Evolutionary conservation across 306 rosid species (phyloP), one percentile per base, ranked within the genome.

Genomic region (Corylus avellana): DNA sequence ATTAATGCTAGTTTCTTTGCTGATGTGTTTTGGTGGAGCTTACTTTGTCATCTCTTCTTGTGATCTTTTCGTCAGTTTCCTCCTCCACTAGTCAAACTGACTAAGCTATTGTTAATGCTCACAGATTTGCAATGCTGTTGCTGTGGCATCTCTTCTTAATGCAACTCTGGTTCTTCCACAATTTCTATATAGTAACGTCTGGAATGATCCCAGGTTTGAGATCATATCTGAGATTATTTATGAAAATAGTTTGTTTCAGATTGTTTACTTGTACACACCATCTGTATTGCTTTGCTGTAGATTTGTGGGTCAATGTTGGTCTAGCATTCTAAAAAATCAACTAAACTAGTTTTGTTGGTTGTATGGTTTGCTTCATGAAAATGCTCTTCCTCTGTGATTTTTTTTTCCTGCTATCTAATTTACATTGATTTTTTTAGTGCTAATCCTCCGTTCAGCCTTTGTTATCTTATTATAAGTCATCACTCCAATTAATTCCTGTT

Each of bases 191-290:
- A 95, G 99, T 87, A 95, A 91, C 53, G 98, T 95, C 35, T 95
- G 99, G 99, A 95, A 91, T 75, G 99, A 95, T 84, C 98, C 99
- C 0, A 95, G 99, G 99, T 95, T 76, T 42, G 80, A 78, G 39
- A 69, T 72, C 74, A 58, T 71, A 49, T 58, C 73, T 42, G 44
- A 55, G 14, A 57, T 18, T 70, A 62, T 27, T 50, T 32, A 39
- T 29, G 48, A 66, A 62, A 75, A 54, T 61, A n/a, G 59, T 81
- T 68, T 29, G 25, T 48, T 44, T 8, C 48, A 75, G 32, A 17
- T 42, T 63, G 39, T 47, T 59, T 64, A 29, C 39, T 35, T 50
- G 12, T 9, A 22, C 35, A 57, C 29, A 22, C 22, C 2, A 58
- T 58, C 64, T 22, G 16, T 25, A 58, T 58, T 25, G 64, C 64